Percentiles rank a stretch among this genome's conserved stretches.
Conservation (phyloP, 257 asterid species). For the Fraxinus cuspidata region DNA sequence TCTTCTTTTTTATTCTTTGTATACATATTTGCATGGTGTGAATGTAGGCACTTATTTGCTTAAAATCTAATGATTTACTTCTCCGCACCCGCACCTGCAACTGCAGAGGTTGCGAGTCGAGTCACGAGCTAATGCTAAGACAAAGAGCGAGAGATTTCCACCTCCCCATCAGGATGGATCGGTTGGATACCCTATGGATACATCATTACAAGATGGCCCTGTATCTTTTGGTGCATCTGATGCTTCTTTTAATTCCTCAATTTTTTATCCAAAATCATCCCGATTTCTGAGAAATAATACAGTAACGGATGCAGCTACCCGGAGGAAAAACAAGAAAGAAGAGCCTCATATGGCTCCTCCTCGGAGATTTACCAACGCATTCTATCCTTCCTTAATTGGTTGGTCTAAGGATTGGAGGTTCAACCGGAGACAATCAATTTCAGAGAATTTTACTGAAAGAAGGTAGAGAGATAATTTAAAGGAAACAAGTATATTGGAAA, state of each 20-base stretch:
- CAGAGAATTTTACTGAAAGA: constrained; percentile 40
- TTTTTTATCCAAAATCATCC: constrained; percentile 49
- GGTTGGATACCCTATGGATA: constrained; percentile 52
- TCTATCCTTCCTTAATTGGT: constrained; percentile 61
- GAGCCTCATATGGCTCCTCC: constrained; percentile 56
- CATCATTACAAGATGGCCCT: constrained; percentile 46
- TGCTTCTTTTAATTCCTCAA: constrained; percentile 47
- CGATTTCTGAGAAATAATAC: constrained; percentile 38
- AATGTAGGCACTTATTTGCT: neutral
- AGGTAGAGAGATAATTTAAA: constrained; percentile 30
- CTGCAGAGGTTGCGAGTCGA: constrained; percentile 71
- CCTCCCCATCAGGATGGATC: constrained; percentile 93
- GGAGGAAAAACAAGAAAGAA: constrained; percentile 47
- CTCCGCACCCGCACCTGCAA: neutral
- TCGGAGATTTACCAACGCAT: constrained; percentile 49
- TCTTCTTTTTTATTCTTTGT: neutral
- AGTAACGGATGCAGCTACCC: constrained; percentile 40
- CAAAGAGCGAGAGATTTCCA: constrained; percentile 84
- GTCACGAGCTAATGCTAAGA: constrained; percentile 58
- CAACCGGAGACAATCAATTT: constrained; percentile 44
- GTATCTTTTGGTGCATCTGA: constrained; percentile 45
- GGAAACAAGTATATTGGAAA: constrained; percentile 11
- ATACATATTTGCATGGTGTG: neutral
- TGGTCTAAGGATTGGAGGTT: constrained; percentile 66
- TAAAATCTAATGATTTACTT: neutral